Conservation (phyloP, 192 early-diverging fungal species). For the Podila verticillata region DNA sequence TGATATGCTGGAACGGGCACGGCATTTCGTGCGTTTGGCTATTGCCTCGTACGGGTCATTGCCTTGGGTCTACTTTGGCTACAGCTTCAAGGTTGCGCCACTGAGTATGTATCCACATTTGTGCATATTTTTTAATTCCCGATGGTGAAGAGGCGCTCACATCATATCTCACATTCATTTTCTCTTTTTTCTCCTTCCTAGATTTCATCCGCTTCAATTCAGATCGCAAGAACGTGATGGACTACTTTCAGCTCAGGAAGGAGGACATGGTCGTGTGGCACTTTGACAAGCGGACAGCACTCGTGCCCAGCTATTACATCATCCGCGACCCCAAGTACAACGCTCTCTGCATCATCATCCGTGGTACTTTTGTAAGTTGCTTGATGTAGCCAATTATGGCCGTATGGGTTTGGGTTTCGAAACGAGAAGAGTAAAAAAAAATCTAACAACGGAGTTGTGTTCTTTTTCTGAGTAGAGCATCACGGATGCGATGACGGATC, state of each 20-base stretch:
- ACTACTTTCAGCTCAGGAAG: conserved; percentile 54
- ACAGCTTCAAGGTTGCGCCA: conserved; percentile 47
- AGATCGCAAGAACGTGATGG: conserved; percentile 47
- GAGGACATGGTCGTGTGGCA: conserved; percentile 57
- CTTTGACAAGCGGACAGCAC: conserved; percentile 47
- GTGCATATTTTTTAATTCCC: background rate
- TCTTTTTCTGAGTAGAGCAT: conserved; percentile 28
- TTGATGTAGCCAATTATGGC: too few species aligned
- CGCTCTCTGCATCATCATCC: conserved; percentile 50
- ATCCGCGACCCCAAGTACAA: conserved; percentile 53
- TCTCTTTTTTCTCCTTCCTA: background rate
- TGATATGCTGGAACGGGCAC: conserved; percentile 38
- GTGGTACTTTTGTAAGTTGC: conserved; percentile 56
- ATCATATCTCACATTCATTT: too few species aligned
- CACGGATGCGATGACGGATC: conserved; percentile 54
- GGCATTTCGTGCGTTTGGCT: conserved; percentile 48
- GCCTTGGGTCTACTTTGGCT: conserved; percentile 48
- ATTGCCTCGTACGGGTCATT: conserved; percentile 53
- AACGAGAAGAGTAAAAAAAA: background rate
- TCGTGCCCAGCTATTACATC: conserved; percentile 54
- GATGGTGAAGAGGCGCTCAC: too few species aligned
- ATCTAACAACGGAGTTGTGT: background rate
- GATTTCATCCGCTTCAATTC: conserved; percentile 54
- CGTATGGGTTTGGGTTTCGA: too few species aligned
- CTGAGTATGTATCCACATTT: conserved; percentile 22